Conservation (phyloP, 2,329 filamentous ascomycete genomes). For the Trichoderma breve region DNA sequence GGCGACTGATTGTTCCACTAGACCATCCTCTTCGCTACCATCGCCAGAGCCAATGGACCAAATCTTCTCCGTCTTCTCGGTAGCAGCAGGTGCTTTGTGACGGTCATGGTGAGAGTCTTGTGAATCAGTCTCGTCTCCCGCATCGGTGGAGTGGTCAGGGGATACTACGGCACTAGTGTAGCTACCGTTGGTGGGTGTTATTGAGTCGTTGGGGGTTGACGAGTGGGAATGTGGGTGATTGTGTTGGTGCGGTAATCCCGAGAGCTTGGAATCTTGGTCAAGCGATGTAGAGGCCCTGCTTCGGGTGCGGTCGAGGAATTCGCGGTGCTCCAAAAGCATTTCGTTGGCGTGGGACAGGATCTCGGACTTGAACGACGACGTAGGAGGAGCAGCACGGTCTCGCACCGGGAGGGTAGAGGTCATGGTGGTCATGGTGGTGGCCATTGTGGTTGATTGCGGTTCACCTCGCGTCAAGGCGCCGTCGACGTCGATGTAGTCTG, state of each 20-base stretch:
- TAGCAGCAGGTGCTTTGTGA: conserved; percentile 17
- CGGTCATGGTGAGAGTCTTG: conserved; percentile 7
- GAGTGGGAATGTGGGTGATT: conserved; percentile 25
- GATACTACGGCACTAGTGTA: conserved; percentile 23
- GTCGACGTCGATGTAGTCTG: conserved; percentile 35
- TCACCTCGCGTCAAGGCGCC: conserved; percentile 37
- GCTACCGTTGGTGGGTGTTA: conserved; percentile 26
- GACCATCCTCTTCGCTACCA: conserved; percentile 49
- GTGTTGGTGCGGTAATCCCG: conserved; percentile 26
- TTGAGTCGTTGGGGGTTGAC: conserved; percentile 30
- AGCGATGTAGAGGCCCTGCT: conserved; percentile 35
- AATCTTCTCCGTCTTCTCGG: conserved; percentile 62
- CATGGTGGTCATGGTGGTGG: conserved; percentile 26
- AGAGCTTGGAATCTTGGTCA: conserved; percentile 33
- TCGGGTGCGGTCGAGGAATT: conserved; percentile 32
- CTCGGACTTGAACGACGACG: conserved; percentile 35
- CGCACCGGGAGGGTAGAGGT: conserved; percentile 29
- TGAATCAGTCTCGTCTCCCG: conserved; percentile 21
- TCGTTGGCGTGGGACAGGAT: conserved; percentile 37
- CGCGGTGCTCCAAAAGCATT: conserved; percentile 37
- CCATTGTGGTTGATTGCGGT: conserved; percentile 31
- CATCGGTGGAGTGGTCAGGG: conserved; percentile 18
- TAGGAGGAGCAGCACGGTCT: conserved; percentile 32
- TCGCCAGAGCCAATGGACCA: conserved; percentile 61
- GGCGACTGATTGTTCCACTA: conserved; percentile 64